Evolutionary conservation across 148 eudicot genomes (phyloP).

Genomic region (Linanthus parryae): DNA sequence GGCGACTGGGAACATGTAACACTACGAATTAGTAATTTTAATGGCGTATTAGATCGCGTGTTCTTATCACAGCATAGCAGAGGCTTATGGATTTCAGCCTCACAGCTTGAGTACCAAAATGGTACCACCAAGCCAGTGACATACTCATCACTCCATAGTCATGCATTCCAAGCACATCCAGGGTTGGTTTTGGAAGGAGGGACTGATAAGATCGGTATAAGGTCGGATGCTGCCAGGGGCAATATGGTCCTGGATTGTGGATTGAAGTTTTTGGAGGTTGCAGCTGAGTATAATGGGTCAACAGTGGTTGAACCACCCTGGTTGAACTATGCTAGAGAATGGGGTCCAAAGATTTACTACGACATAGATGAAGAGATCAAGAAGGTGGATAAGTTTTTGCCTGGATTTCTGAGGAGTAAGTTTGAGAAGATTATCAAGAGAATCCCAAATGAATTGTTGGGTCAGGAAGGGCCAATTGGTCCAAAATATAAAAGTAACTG

Average conservation of each 20-base stretch:
- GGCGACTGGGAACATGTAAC: conserved; percentile 35
- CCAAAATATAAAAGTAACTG: conserved; percentile 19
- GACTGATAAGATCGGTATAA: conserved; percentile 10
- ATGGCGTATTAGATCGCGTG: conserved; percentile 17
- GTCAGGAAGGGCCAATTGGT: conserved; percentile 19
- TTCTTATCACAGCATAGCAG: conserved; percentile 19
- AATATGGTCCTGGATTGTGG: conserved; percentile 9
- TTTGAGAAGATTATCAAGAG: conserved; percentile 12
- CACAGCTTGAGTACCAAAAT: conserved; percentile 17
- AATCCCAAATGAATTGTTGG: conserved; percentile 17
- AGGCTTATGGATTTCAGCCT: conserved; percentile 15
- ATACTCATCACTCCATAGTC: conserved; percentile 17
- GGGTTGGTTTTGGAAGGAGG: conserved; percentile 15
- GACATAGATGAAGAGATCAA: conserved; percentile 10
- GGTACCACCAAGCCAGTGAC: conserved; percentile 15
- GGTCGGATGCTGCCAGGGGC: conserved; percentile 12
- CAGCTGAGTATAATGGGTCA: conserved; percentile 14
- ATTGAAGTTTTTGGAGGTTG: conserved; percentile 7
- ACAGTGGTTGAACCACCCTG: conserved; percentile 20
- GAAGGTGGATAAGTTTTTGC: conserved; percentile 11
- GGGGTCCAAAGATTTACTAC: conserved; percentile 19
- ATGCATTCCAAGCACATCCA: conserved; percentile 11
- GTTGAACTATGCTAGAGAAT: conserved; percentile 20
- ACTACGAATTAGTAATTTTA: conserved; percentile 18
- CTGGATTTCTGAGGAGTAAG: conserved; percentile 4